These are phyloP conservation scores for Iberis pinnata DNA, from an alignment of 345 rosid species.

Conservation along the genomic window DNA sequence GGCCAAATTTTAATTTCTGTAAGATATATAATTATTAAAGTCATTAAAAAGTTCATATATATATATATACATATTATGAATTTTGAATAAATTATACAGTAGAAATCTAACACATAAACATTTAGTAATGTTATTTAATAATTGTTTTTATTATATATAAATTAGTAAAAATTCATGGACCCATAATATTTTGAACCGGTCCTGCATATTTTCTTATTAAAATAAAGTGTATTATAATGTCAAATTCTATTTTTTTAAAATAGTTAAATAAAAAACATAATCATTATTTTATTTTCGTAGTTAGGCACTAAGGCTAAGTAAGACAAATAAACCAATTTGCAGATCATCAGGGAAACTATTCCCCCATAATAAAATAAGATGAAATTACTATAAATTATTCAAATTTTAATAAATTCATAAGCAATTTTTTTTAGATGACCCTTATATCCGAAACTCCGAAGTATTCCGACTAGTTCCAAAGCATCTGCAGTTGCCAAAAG, in stretches of 20 bases:
- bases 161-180: not conserved
- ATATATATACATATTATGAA: no score
- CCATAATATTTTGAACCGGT: not conserved
- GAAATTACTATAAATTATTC: slow-evolving; percentile 13
- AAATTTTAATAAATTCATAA: not conserved
- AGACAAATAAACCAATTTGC: slow-evolving; percentile 27
- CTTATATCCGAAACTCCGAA: no score
- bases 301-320: slow-evolving; percentile 17
- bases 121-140: no score
- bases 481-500: no score
- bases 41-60: no score
- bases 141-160: not conserved
- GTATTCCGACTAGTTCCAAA: no score
- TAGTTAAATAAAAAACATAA: not conserved
- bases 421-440: no score
- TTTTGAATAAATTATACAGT: no score
- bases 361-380: not conserved
- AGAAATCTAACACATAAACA: no score
- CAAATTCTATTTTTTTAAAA: not conserved
- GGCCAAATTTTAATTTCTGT: no score
- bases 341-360: slow-evolving; percentile 12
- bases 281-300: slow-evolving; percentile 13
- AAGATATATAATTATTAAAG: no score
- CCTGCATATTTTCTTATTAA: not conserved
- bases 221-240: not conserved